Evolutionary conservation across 2,329 filamentous ascomycete genomes (phyloP), one percentile per base, ranked within the genome.

Genomic region (Ophioceras dolichostomum): DNA sequence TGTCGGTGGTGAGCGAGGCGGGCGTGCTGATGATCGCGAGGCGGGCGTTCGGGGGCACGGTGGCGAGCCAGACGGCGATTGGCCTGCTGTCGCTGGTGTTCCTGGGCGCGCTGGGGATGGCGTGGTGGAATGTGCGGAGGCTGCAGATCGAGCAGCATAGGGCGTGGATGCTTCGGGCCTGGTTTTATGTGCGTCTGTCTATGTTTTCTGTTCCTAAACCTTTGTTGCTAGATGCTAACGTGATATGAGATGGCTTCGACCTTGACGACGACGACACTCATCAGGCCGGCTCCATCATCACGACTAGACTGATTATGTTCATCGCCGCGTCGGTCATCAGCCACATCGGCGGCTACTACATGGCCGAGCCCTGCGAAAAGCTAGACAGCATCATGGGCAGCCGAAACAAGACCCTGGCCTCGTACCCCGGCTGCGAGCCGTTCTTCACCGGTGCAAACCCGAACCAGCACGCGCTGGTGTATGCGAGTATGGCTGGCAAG

Each of bases 1-100:
- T 80, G 1, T 56, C 67, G 3, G 18, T 67, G 0, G 38, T 68
- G 4, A 57, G 59, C 10, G 65, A 66, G 3, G 56, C 58, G 0
- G 69, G 68, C 0, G 71, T 65, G 0, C 43, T 78, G 2, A 68
- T 79, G 58, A 67, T 78, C 18, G 54, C 59, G 0, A 58, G 63
- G 0, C 59, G 58, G 21, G 53, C 67, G 0, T 70, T 76, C 45
- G 74, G 75, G 2, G 76, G 76, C 2, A 61, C 58, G 0, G 33
- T 74, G 0, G 64, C 66, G 2, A 62, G 64, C 3, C 73, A 77
- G 45, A 27, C 22, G 3, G 28, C n/a, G 14, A 13, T 37, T 13
- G 36, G 19, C 4, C 10, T 24, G 2, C n/a, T 19, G 14, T 16
- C 13, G 2, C 13, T 32, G 3, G 49, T 54, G 0, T 60, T 48